Evolutionary conservation across 2,329 filamentous ascomycete genomes (phyloP).

Genomic region (Nannizzia gypsea): DNA sequence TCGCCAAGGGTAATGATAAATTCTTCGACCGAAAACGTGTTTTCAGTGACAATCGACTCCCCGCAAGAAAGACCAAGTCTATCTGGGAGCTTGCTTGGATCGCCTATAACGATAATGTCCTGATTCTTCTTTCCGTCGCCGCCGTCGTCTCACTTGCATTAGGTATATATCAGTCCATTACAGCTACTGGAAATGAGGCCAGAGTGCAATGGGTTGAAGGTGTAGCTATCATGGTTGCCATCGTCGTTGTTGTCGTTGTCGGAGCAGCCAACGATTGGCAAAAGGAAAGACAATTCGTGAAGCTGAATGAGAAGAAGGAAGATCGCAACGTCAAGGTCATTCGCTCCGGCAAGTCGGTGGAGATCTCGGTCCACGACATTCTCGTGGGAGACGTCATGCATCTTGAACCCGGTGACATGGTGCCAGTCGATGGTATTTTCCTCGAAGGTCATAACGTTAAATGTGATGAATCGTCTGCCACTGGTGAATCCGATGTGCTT

Average conservation of each 20-base stretch:
- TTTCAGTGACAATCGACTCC: slow-evolving; percentile 57
- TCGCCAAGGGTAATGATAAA: slow-evolving; percentile 21
- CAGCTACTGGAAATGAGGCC: slow-evolving; percentile 37
- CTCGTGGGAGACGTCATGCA: slow-evolving; percentile 63
- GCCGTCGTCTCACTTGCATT: slow-evolving; percentile 63
- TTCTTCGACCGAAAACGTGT: slow-evolving; percentile 57
- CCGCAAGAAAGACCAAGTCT: slow-evolving; percentile 56
- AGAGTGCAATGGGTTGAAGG: slow-evolving; percentile 56
- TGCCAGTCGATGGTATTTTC: slow-evolving; percentile 60
- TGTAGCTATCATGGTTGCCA: slow-evolving; percentile 54
- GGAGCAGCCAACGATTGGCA: slow-evolving; percentile 56
- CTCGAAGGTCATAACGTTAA: slow-evolving; percentile 55
- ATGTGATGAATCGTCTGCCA: slow-evolving; percentile 64
- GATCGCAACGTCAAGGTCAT: slow-evolving; percentile 62
- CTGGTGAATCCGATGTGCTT: slow-evolving; percentile 62
- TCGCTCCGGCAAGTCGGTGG: slow-evolving; percentile 58
- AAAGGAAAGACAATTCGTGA: slow-evolving; percentile 54
- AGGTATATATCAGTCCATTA: slow-evolving; percentile 61
- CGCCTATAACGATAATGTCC: slow-evolving; percentile 69
- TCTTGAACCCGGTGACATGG: slow-evolving; percentile 60
- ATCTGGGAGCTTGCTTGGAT: slow-evolving; percentile 64
- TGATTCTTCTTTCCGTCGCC: slow-evolving; percentile 59
- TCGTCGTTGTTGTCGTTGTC: slow-evolving; percentile 52
- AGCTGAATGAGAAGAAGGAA: slow-evolving; percentile 64
- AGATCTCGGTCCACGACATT: slow-evolving; percentile 59